These are phyloP conservation scores for Phytophthora melonis DNA, from an alignment of 352 stramenopile species.

Conservation along the genomic window DNA sequence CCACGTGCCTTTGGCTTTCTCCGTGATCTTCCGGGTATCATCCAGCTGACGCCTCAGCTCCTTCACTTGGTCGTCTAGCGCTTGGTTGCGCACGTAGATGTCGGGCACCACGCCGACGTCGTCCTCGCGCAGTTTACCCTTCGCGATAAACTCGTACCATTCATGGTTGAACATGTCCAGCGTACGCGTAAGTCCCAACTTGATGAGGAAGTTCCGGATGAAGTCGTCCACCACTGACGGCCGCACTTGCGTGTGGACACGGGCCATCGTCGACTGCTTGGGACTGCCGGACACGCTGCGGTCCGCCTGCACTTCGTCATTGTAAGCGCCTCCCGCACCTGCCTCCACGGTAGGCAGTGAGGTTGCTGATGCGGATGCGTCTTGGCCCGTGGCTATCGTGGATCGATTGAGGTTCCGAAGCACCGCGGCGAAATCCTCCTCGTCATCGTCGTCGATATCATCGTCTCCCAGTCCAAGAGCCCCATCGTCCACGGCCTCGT, in stretches of 20 bases:
- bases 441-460: slow-evolving; percentile 86
- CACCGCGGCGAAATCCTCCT: slow-evolving; percentile 89
- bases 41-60: slow-evolving; percentile 87
- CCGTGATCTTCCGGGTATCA: slow-evolving; percentile 90
- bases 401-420: slow-evolving; percentile 80
- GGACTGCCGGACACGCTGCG: slow-evolving; percentile 33
- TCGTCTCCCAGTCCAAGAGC: slow-evolving; percentile 53
- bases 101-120: slow-evolving; percentile 93
- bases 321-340: slow-evolving; percentile 1
- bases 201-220: slow-evolving; percentile 96
- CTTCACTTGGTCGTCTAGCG: slow-evolving; percentile 92
- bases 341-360: slow-evolving; percentile 19
- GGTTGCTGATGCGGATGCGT: slow-evolving; percentile 16
- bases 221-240: slow-evolving; percentile 95
- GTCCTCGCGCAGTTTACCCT: slow-evolving; percentile 92
- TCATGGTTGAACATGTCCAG: slow-evolving; percentile 96
- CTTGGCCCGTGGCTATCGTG: slow-evolving; percentile 42
- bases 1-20: slow-evolving; percentile 93
- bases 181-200: slow-evolving; percentile 89
- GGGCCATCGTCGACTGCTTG: slow-evolving; percentile 33
- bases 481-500: slow-evolving; percentile 77
- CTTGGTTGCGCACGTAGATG: slow-evolving; percentile 95
- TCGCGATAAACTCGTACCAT: slow-evolving; percentile 95
- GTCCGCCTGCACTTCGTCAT: slow-evolving; percentile 22
- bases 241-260: slow-evolving; percentile 72